Base-by-base conservation (phyloP, 1,139 yeast species). In the Debaryomyces singareniensis region DNA sequence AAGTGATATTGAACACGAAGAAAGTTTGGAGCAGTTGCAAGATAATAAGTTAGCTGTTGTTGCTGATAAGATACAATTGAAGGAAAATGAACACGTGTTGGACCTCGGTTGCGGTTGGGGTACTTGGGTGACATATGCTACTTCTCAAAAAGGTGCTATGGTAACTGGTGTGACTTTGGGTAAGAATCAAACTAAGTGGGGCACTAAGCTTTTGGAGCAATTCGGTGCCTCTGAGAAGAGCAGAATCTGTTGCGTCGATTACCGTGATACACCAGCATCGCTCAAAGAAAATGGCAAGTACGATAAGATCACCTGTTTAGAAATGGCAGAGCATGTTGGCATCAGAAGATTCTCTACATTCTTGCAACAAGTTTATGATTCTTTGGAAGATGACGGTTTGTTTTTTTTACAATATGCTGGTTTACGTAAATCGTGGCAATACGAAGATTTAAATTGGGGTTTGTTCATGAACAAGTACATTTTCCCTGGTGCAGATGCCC, bases 71-170 rank as follows among this genome's bases (percentile, higher is more conserved):
- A 79, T 85, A 43, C 84, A 73, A 40, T 69, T 86, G 49, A 53
- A 77, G 50, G 51, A 75, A 45, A 93, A 84, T 43, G 96, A 86
- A 42, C 64, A 64, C 33, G 68, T 85, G 52, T 75, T 86, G 42
- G 96, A 86, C 53, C 66, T 86, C 40, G 96, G 96, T 36, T 86
- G 96, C 62, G 96, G 96, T 43, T 86, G 96, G 96, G 96, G 96
- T 53, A 83, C 96, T 35, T 71, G 89, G 56, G 86, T 95, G 30
- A 71, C 93, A 25, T 85, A 66, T 56, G 89, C 94, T 24, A 83
- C 95, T 3, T 71, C 80, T 41, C 80, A 81, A 55, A 78, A 79
- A 47, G 94, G 91, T 34, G 95, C 96, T 29, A 61, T 72, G 32
- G 95, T 84, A 35, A 86, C 96, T 34, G 96, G 96, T 61, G 67